Conservation (phyloP, 164 flowering plant species). For the Warburgia ugandensis region DNA sequence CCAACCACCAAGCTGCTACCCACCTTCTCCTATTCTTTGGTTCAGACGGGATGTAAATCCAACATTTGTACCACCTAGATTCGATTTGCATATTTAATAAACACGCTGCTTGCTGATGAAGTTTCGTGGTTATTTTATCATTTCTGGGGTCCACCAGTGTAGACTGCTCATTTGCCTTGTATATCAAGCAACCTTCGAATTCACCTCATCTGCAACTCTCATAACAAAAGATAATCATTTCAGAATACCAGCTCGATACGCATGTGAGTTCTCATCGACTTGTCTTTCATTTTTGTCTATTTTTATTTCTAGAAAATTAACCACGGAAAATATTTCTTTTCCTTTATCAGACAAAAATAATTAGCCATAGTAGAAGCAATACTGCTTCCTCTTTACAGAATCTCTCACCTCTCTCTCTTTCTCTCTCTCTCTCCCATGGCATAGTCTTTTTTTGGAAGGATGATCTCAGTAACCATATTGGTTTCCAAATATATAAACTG, state of each 20-base stretch:
- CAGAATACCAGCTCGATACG: constrained; percentile 64
- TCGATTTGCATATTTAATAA: background rate
- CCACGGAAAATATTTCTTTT: background rate
- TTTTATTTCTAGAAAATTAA: background rate
- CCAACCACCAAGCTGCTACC: too few species aligned
- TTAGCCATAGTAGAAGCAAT: too few species aligned
- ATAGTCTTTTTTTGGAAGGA: too few species aligned
- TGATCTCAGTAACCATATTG: too few species aligned
- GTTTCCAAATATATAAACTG: too few species aligned
- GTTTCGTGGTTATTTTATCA: constrained; percentile 14
- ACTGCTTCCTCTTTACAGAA: too few species aligned
- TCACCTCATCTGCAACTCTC: constrained; percentile 46
- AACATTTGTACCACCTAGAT: too few species aligned
- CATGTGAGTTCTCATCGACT: constrained; percentile 64
- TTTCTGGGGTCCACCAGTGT: constrained; percentile 61
- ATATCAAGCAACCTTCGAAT: constrained; percentile 66
- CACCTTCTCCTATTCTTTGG: too few species aligned
- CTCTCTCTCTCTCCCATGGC: too few species aligned
- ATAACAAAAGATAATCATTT: constrained; percentile 69
- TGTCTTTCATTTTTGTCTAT: constrained; percentile 8
- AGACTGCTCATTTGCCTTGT: constrained; percentile 75
- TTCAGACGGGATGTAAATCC: too few species aligned
- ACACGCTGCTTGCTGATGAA: constrained; percentile 25
- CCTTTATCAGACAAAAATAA: too few species aligned
- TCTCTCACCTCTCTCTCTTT: too few species aligned